Conservation (phyloP, 768 basidiomycete genomes). For the Boletus rubroflammeus region DNA sequence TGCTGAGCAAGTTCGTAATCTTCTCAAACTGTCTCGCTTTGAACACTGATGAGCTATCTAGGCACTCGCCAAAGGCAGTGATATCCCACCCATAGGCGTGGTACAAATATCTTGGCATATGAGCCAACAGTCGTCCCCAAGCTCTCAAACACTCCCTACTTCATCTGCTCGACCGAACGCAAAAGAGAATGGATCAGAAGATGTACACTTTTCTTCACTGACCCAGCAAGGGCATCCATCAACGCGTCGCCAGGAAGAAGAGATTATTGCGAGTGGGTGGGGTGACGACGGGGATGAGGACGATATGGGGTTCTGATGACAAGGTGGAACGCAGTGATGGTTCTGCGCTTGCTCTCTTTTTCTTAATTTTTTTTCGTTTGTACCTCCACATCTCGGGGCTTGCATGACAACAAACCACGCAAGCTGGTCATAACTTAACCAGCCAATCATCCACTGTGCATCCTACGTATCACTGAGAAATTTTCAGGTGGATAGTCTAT, state of each 20-base stretch:
- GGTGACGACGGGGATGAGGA: conserved; percentile 63
- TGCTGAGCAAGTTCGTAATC: conserved; percentile 68
- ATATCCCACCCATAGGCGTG: conserved; percentile 61
- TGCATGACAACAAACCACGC: conserved; percentile 10
- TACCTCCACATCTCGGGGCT: conserved; percentile 12
- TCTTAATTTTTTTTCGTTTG: conserved; percentile 9
- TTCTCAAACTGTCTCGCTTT: background rate
- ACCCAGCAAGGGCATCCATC: conserved; percentile 22
- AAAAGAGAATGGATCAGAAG: conserved; percentile 24
- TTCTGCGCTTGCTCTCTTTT: background rate
- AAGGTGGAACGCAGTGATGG: background rate
- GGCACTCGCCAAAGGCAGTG: conserved; percentile 70
- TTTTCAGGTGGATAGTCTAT: background rate
- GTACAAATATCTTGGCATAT: conserved; percentile 69
- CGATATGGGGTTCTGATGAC: conserved; percentile 62
- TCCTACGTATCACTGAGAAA: background rate
- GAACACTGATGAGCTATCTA: conserved; percentile 28
- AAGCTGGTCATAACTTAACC: conserved; percentile 9
- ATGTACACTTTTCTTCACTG: conserved; percentile 22
- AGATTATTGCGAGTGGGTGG: conserved; percentile 65
- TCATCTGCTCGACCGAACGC: conserved; percentile 20
- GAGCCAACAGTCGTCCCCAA: conserved; percentile 26
- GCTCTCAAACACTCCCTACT: conserved; percentile 17
- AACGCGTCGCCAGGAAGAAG: conserved; percentile 51
- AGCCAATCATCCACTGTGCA: conserved; percentile 4